Evolutionary conservation across 129 eudicot genomes (phyloP).

Genomic region (Flaveria brownii): DNA sequence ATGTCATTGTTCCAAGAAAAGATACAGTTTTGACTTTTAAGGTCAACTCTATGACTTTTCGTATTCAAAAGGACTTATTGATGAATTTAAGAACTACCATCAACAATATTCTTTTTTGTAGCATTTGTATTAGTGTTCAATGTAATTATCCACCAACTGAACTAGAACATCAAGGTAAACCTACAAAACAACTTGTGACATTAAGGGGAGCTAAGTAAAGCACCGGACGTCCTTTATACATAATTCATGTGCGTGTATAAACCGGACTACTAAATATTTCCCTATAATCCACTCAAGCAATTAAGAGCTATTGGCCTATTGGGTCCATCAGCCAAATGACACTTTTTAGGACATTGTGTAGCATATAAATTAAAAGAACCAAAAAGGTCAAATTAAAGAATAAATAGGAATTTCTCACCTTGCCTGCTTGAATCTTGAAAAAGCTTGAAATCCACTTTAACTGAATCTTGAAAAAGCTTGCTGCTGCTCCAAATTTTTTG

Average conservation of each 20-base stretch:
- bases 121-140: conserved; percentile 7
- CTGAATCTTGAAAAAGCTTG: conserved; percentile 25
- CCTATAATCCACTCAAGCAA: not conserved
- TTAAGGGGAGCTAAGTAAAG: not conserved
- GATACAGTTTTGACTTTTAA: conserved; percentile 3
- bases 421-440: conserved; percentile 2
- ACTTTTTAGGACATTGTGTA: conserved; percentile 1
- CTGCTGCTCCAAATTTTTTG: conserved; percentile 17
- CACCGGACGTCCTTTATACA: too few relatives aligned
- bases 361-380: conserved; percentile 8
- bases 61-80: not conserved
- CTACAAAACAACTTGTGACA: not conserved
- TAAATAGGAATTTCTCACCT: conserved; percentile 16
- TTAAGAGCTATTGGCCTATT: not conserved
- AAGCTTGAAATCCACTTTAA: conserved; percentile 18
- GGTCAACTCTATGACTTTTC: conserved; percentile 17
- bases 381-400: not conserved
- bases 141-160: not conserved
- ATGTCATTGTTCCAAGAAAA: not conserved
- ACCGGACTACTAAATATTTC: not conserved
- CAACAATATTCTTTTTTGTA: not conserved
- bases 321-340: not conserved
- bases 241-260: not conserved
- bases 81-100: not conserved
- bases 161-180: not conserved